Evolutionary conservation across 2,329 filamentous ascomycete species (phyloP).

Genomic region (Paraconiothyrium brasiliense): DNA sequence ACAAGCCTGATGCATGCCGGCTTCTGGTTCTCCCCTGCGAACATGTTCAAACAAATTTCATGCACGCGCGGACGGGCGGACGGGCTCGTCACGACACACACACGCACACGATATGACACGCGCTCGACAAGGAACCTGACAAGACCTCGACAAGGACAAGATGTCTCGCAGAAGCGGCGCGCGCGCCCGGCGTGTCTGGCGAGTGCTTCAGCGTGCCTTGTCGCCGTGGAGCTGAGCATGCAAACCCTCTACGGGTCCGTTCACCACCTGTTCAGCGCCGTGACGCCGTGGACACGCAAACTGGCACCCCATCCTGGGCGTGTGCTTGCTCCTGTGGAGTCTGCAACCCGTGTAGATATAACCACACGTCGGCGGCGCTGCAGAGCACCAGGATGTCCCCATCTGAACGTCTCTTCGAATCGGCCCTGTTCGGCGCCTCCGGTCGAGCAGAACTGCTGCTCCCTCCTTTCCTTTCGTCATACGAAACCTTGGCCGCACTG

Average conservation of each 20-base stretch:
- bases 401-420: neutral
- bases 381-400: neutral
- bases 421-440: neutral
- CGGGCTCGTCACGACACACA: neutral
- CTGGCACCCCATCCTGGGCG: no score
- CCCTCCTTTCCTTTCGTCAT: neutral
- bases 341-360: no score
- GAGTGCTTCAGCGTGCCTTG: slow-evolving; percentile 17
- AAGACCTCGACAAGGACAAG: neutral
- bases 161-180: slow-evolving; percentile 21
- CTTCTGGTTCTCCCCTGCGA: slow-evolving; percentile 31
- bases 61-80: slow-evolving; percentile 12
- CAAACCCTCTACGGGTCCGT: neutral
- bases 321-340: no score
- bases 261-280: neutral
- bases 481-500: neutral
- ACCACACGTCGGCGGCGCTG: no score
- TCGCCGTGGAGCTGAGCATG: neutral
- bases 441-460: slow-evolving; percentile 3
- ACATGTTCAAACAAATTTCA: slow-evolving; percentile 39
- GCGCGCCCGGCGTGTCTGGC: slow-evolving; percentile 10
- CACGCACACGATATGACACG: slow-evolving; percentile 12
- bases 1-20: slow-evolving; percentile 18
- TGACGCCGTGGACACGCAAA: no score
- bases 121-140: neutral